phyloP scores from a whole-genome alignment of 495 filamentous ascomycete genomes.

The Tuber melanosporum region DNA sequence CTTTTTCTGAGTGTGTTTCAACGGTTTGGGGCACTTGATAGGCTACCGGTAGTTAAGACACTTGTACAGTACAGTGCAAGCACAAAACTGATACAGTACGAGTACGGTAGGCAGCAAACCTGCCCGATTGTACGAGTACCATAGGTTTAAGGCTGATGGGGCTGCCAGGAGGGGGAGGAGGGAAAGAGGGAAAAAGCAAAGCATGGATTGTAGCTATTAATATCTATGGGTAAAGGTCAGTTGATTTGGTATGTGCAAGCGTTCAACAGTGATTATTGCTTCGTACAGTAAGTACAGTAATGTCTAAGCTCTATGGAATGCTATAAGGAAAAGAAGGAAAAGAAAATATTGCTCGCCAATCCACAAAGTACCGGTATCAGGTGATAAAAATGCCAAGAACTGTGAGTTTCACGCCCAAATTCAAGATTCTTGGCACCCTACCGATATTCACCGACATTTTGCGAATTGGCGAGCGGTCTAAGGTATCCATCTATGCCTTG shows the following conservation, averaged over 20 bases:
- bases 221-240: neutral
- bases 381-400: neutral
- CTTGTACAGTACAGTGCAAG: too few species aligned
- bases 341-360: neutral
- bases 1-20: neutral
- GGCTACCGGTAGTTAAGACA: neutral
- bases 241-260: neutral
- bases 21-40: neutral
- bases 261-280: neutral
- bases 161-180: neutral
- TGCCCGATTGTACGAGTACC: neutral
- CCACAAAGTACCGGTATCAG: neutral
- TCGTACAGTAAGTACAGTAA: neutral
- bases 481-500: neutral
- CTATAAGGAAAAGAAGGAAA: neutral
- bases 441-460: too few species aligned
- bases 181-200: neutral
- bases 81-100: neutral
- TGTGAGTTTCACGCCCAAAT: neutral
- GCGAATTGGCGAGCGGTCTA: neutral
- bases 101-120: neutral
- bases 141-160: neutral
- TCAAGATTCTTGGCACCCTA: neutral
- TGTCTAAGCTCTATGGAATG: neutral
- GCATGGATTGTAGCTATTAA: neutral